These are phyloP conservation scores for Salix suchowensis DNA, from an alignment of 345 rosid species.

Conservation along the genomic window DNA sequence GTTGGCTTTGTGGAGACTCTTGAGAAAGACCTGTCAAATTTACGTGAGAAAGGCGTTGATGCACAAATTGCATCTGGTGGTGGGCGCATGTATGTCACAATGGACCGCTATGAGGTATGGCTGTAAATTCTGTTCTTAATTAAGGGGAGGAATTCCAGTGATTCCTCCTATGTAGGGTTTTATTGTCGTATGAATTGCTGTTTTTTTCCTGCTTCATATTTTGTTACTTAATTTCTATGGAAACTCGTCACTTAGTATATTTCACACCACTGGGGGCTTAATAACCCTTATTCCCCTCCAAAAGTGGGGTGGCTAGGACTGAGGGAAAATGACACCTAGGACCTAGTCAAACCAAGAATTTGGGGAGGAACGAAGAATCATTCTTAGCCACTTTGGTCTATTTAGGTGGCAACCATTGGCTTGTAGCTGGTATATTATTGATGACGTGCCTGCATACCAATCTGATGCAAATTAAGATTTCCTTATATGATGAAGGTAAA, in stretches of 20 bases:
- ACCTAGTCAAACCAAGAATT: not conserved
- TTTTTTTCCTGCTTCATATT: not conserved
- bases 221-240: not conserved
- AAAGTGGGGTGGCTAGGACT: not conserved
- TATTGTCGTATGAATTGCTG: not conserved
- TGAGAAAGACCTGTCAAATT: conserved; percentile 54
- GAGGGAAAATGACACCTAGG: not conserved
- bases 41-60: conserved; percentile 75
- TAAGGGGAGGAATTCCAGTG: not conserved
- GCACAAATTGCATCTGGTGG: conserved; percentile 97
- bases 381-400: not conserved
- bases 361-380: not conserved
- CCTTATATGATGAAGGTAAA: not conserved
- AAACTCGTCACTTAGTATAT: not conserved
- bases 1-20: conserved; percentile 79
- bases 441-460: not conserved
- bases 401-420: not conserved
- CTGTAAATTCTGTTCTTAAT: not conserved
- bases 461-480: not conserved
- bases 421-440: not conserved
- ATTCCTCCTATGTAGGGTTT: not conserved
- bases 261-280: not conserved
- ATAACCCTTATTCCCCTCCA: not conserved
- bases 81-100: conserved; percentile 94
- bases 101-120: conserved; percentile 92